These are phyloP conservation scores for Trichosporon sp. DNA, from an alignment of 1,284 basidiomycete species.

Conservation along the genomic window DNA sequence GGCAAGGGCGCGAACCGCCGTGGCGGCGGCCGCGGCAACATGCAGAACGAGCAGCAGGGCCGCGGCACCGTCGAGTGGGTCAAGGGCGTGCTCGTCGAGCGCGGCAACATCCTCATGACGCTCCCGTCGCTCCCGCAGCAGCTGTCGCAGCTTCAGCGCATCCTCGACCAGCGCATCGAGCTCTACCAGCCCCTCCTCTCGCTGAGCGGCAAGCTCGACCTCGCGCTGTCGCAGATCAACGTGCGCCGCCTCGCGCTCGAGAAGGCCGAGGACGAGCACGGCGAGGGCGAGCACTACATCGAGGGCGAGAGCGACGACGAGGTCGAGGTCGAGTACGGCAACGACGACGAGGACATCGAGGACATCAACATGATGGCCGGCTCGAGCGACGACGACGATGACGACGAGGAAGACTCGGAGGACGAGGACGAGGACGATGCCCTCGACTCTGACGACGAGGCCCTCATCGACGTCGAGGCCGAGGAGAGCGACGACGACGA, in stretches of 20 bases:
- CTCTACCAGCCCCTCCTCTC: constrained; percentile 80
- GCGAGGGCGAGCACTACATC: constrained; percentile 48
- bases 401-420: constrained; percentile 30
- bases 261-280: constrained; percentile 29
- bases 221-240: constrained; percentile 90
- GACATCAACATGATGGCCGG: constrained; percentile 57
- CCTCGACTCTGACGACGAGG: constrained; percentile 58
- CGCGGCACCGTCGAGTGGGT: constrained; percentile 82
- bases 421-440: constrained; percentile 47
- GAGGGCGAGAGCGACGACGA: constrained; percentile 50
- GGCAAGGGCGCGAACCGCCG: constrained; percentile 63
- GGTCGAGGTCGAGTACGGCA: constrained; percentile 62
- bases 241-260: constrained; percentile 54
- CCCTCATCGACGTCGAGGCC: constrained; percentile 58
- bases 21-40: constrained; percentile 65
- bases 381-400: constrained; percentile 52
- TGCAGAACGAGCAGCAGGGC: constrained; percentile 80
- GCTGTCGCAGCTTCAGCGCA: constrained; percentile 76
- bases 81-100: constrained; percentile 75
- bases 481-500: constrained; percentile 56
- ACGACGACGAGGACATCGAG: constrained; percentile 61
- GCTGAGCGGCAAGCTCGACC: constrained; percentile 83
- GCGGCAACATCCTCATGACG: constrained; percentile 91
- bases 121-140: constrained; percentile 52
- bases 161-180: constrained; percentile 71